These are phyloP conservation scores for Alternaria triticimaculans DNA, from an alignment of 2,329 filamentous ascomycete genomes.

Conservation along the genomic window DNA sequence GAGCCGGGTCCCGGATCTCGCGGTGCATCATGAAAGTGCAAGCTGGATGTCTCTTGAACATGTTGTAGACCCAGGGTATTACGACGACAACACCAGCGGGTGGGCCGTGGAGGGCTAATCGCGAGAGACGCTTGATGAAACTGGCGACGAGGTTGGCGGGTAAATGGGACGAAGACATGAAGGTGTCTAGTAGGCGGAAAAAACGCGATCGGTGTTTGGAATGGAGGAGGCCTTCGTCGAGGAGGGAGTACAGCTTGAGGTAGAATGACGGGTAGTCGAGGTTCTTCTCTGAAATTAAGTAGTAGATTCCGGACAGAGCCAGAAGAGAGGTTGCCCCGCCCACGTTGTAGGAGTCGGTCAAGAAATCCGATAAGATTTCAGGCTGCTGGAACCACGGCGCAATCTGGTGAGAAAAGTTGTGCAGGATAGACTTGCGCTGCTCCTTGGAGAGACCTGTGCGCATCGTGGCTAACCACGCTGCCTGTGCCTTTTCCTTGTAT, in stretches of 20 bases:
- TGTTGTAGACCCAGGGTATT: slow-evolving; percentile 93
- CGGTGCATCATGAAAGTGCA: slow-evolving; percentile 98
- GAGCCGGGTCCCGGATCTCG: slow-evolving; percentile 64
- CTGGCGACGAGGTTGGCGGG: slow-evolving; percentile 89
- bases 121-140: slow-evolving; percentile 91
- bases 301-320: slow-evolving; percentile 91
- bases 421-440: slow-evolving; percentile 80
- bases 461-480: slow-evolving; percentile 84
- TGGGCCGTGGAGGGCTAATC: slow-evolving; percentile 84
- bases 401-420: slow-evolving; percentile 76
- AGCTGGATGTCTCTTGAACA: slow-evolving; percentile 85
- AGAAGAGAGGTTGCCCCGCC: slow-evolving; percentile 87
- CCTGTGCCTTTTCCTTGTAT: slow-evolving; percentile 81
- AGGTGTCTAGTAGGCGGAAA: slow-evolving; percentile 89
- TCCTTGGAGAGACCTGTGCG: slow-evolving; percentile 69
- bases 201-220: slow-evolving; percentile 94
- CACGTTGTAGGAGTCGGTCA: slow-evolving; percentile 90
- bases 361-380: slow-evolving; percentile 91
- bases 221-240: slow-evolving; percentile 85
- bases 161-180: slow-evolving; percentile 89
- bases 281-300: slow-evolving; percentile 91
- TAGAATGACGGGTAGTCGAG: slow-evolving; percentile 97
- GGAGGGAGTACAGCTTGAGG: slow-evolving; percentile 87
- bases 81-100: slow-evolving; percentile 88
- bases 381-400: slow-evolving; percentile 89